These are phyloP conservation scores for Warburgia ugandensis DNA, from an alignment of 164 flowering plant species.

Conservation along the genomic window DNA sequence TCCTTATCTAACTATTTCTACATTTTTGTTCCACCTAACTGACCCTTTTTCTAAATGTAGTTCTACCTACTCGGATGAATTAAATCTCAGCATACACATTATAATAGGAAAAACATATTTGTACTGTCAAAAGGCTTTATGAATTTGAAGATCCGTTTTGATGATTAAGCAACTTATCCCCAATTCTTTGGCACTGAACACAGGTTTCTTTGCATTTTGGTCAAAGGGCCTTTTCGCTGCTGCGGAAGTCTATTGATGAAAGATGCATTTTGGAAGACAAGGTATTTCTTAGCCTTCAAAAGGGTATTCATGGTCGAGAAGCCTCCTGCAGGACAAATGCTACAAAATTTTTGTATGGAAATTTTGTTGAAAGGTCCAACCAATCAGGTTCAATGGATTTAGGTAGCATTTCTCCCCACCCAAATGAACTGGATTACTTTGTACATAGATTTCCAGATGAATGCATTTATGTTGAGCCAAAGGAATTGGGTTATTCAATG, in stretches of 20 bases:
- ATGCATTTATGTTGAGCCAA: slow-evolving; percentile 1
- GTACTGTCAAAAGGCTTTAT: too few relatives aligned
- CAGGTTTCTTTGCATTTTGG: slow-evolving; percentile 45
- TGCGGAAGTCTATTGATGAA: slow-evolving; percentile 25
- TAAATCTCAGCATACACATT: too few relatives aligned
- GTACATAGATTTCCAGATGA: slow-evolving; percentile 17
- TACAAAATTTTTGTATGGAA: slow-evolving; percentile 18
- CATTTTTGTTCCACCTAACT: too few relatives aligned
- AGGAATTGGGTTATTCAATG: slow-evolving; percentile 17
- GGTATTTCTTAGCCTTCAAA: slow-evolving; percentile 18
- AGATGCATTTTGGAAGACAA: slow-evolving; percentile 27
- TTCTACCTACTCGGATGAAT: too few relatives aligned
- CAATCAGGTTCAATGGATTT: slow-evolving; percentile 19
- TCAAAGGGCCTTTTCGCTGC: slow-evolving; percentile 18
- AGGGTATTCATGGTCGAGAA: slow-evolving; percentile 23
- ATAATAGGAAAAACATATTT: too few relatives aligned
- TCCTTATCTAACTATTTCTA: too few relatives aligned
- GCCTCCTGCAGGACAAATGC: slow-evolving; percentile 35
- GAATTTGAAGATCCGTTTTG: neutral
- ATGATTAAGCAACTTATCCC: slow-evolving; percentile 1
- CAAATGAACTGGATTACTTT: slow-evolving; percentile 16
- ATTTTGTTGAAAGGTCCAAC: slow-evolving; percentile 21
- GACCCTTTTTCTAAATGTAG: too few relatives aligned
- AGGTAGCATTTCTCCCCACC: slow-evolving; percentile 9
- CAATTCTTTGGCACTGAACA: slow-evolving; percentile 15